Percentiles rank a stretch among this genome's conserved stretches.
These are phyloP conservation scores for Furcasterigmium sp. DNA, from an alignment of 2,329 filamentous ascomycete species.

Conservation along the genomic window DNA sequence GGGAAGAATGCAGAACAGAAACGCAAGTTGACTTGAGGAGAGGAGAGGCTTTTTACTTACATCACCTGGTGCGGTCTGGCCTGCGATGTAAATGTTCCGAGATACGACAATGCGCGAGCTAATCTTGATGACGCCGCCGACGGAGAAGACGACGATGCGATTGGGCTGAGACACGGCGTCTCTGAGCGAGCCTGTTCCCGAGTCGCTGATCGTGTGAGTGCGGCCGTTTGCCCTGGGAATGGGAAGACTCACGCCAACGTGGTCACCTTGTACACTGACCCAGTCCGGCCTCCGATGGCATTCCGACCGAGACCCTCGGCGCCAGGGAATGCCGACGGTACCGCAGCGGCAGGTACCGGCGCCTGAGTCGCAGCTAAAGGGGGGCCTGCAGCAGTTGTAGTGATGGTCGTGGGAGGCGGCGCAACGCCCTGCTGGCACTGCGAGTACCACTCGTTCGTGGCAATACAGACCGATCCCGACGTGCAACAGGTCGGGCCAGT, in stretches of 20 bases:
- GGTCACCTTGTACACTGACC: slow-evolving; percentile 41
- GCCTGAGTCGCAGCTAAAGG: neutral
- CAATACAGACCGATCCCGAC: neutral
- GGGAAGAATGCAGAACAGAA: slow-evolving; percentile 45
- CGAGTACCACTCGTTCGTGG: neutral
- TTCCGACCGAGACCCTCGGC: slow-evolving; percentile 44
- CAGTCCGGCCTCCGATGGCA: slow-evolving; percentile 38
- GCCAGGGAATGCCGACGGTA: slow-evolving; percentile 37
- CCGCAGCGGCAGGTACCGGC: neutral
- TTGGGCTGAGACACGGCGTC: slow-evolving; percentile 42
- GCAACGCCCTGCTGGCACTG: neutral
- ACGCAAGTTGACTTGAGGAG: slow-evolving; percentile 41
- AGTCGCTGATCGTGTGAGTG: slow-evolving; percentile 24
- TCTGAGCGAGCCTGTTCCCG: slow-evolving; percentile 41
- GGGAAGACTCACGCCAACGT: slow-evolving; percentile 31
- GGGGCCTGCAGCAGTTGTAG: neutral
- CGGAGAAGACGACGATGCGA: slow-evolving; percentile 43
- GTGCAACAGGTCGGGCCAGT: neutral
- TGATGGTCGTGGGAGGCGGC: neutral
- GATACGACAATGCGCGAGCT: slow-evolving; percentile 38
- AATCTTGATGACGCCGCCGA: slow-evolving; percentile 45
- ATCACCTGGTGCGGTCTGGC: slow-evolving; percentile 43
- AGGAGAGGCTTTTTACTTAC: slow-evolving; percentile 26
- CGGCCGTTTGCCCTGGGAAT: neutral
- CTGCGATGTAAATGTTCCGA: slow-evolving; percentile 41